Evolutionary conservation across 768 basidiomycete species (phyloP).

Genomic region (Rubroboletus pulcherrimus): DNA sequence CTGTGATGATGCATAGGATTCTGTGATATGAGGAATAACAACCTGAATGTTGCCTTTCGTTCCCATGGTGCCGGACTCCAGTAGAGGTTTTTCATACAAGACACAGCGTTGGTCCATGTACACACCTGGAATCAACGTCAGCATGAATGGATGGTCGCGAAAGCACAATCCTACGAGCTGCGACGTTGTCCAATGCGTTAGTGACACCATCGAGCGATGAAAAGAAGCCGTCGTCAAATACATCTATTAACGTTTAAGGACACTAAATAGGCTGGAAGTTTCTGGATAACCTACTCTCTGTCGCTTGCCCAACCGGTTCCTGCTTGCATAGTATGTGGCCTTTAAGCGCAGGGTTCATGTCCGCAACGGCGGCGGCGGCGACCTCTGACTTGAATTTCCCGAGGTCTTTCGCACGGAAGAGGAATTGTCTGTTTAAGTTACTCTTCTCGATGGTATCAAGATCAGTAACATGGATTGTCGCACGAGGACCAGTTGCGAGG

Average conservation of each 20-base stretch:
- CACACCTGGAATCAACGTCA: conserved; percentile 50
- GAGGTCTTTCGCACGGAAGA: conserved; percentile 94
- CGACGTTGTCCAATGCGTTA: conserved; percentile 95
- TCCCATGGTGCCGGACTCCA: conserved; percentile 97
- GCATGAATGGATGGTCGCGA: not conserved
- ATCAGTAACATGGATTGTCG: conserved; percentile 89
- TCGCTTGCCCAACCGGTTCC: conserved; percentile 88
- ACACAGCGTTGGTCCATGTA: conserved; percentile 99
- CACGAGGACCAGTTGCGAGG: conserved; percentile 73
- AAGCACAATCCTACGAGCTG: conserved; percentile 67
- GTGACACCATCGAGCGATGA: conserved; percentile 87
- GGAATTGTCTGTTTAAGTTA: conserved; percentile 96
- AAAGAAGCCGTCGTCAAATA: conserved; percentile 90
- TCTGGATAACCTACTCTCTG: conserved; percentile 67
- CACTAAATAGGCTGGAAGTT: not conserved
- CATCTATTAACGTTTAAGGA: conserved; percentile 45
- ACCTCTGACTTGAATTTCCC: conserved; percentile 98
- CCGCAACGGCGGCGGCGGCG: conserved; percentile 83
- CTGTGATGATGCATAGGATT: conserved; percentile 96
- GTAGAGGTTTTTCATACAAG: conserved; percentile 90
- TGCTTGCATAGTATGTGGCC: conserved; percentile 87
- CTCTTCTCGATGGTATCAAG: conserved; percentile 99
- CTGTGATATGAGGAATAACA: conserved; percentile 88
- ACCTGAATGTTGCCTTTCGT: conserved; percentile 98
- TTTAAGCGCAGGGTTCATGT: conserved; percentile 91